These are phyloP conservation scores for Eucalyptus globulus DNA, from an alignment of 345 rosid genomes.

Conservation along the genomic window DNA sequence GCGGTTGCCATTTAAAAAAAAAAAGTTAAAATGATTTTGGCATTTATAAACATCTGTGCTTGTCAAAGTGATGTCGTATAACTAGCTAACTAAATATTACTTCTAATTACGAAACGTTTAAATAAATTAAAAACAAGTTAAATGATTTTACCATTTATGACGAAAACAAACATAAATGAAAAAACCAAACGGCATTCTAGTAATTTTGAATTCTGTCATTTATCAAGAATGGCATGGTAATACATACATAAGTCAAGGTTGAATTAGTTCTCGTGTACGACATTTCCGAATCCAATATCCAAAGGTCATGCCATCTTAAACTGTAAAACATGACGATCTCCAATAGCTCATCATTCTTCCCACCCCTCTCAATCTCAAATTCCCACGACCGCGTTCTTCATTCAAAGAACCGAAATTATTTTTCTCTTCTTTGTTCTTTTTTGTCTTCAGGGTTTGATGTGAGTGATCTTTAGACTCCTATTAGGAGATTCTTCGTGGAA, in stretches of 20 bases:
- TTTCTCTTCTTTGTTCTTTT: neutral
- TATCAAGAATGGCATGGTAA: neutral
- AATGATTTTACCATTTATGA: neutral
- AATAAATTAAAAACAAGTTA: neutral
- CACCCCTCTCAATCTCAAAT: neutral
- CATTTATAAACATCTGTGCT: too few species aligned
- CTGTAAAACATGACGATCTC: neutral
- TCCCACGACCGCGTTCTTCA: neutral
- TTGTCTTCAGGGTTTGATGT: neutral
- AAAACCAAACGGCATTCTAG: neutral
- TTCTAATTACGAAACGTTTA: neutral
- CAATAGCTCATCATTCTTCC: neutral
- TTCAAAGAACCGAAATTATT: neutral
- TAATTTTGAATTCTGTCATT: neutral
- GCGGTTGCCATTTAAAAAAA: too few species aligned
- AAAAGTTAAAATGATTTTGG: too few species aligned
- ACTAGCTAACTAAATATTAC: neutral
- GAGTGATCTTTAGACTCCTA: neutral
- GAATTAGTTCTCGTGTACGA: neutral
- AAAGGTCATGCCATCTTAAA: neutral
- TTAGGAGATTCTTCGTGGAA: neutral
- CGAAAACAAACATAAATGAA: neutral
- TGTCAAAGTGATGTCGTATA: too few species aligned
- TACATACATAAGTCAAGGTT: neutral
- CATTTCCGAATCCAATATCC: neutral